Percentiles rank a stretch among this genome's conserved stretches.
These are phyloP conservation scores for Phytopythium helicoides DNA, from an alignment of 352 stramenopile genomes.

Conservation along the genomic window DNA sequence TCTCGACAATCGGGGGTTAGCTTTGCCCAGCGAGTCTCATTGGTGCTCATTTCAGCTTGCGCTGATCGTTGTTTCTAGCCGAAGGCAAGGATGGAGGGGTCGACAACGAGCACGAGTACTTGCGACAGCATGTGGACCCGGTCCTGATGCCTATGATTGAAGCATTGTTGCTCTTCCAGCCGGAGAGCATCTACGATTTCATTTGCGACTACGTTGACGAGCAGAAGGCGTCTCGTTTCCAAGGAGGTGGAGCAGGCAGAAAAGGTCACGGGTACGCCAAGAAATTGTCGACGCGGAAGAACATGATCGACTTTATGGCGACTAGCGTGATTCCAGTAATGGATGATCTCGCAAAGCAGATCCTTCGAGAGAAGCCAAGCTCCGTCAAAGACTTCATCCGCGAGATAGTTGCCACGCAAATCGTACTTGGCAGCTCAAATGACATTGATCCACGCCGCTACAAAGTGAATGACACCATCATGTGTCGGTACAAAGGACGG, in stretches of 20 bases:
- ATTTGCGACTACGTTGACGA: constrained; percentile 79
- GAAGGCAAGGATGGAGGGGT: constrained; percentile 7
- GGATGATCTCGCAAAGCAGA: constrained; percentile 79
- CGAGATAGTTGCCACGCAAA: constrained; percentile 51
- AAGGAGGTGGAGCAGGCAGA: background rate
- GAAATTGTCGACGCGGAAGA: constrained; percentile 64
- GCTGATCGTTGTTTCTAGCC: too few species aligned
- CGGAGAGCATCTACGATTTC: constrained; percentile 78
- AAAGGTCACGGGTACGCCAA: constrained; percentile 47
- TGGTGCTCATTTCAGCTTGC: too few species aligned
- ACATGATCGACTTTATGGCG: constrained; percentile 86
- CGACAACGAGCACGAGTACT: constrained; percentile 78
- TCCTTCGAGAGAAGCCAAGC: constrained; percentile 65
- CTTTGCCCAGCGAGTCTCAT: too few species aligned
- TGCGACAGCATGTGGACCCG: constrained; percentile 70
- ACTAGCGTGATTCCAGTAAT: constrained; percentile 83
- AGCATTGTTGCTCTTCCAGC: constrained; percentile 74
- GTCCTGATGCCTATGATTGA: constrained; percentile 85
- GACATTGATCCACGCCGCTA: constrained; percentile 38
- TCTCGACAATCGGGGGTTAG: background rate
- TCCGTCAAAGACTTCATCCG: constrained; percentile 65
- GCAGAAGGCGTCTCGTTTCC: constrained; percentile 42
- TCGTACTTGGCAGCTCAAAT: constrained; percentile 42
- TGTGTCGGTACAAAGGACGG: constrained; percentile 71
- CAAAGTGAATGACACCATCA: constrained; percentile 38